Conservation (phyloP, 202 grass and related monocot genomes). For the Cymbopogon flexuosus region DNA sequence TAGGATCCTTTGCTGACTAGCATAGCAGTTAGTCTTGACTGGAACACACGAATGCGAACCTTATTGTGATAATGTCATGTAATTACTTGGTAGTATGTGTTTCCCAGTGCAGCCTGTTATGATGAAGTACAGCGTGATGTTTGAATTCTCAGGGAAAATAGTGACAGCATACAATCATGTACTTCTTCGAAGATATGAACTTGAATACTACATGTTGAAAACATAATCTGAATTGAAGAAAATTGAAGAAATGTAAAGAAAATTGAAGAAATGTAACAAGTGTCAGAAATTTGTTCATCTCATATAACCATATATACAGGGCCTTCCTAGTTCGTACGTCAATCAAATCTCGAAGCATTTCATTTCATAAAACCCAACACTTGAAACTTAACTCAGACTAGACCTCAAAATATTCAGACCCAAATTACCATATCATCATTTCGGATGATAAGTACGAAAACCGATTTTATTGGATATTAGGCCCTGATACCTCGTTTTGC, state of each 20-base stretch:
- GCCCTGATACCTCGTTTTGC: too few species aligned
- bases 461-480: too few species aligned
- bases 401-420: too few species aligned
- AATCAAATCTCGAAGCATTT: background rate
- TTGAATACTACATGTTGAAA: background rate
- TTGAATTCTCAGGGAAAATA: background rate
- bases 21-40: background rate
- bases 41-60: background rate
- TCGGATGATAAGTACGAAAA: too few species aligned
- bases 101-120: background rate
- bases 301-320: background rate
- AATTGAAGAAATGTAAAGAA: too few species aligned
- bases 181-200: background rate
- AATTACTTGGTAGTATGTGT: background rate
- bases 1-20: background rate
- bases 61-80: background rate
- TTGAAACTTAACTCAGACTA: too few species aligned
- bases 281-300: background rate
- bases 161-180: background rate
- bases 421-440: too few species aligned
- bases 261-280: too few species aligned
- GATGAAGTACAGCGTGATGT: background rate
- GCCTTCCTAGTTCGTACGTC: too few species aligned
- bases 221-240: too few species aligned
- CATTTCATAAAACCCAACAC: background rate